A percentile compares a stretch with the other conserved stretches of the same genome.
Conservation (phyloP, 768 basidiomycete species). For the Suillus fuscotomentosus region DNA sequence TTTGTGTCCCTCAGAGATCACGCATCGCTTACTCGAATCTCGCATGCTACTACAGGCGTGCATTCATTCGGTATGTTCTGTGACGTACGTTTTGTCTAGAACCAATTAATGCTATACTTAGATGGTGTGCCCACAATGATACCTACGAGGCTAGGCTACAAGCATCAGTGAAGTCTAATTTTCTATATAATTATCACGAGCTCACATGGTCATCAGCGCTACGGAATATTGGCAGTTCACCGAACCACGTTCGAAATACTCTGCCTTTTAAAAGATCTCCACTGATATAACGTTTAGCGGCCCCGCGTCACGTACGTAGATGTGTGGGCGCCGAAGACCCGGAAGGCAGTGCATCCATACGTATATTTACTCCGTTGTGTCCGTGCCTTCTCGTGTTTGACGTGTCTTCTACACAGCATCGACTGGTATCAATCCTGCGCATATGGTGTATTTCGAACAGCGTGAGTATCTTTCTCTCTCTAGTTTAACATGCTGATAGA, state of each 20-base stretch:
- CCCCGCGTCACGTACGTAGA: conserved; percentile 37
- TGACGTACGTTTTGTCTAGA: not conserved
- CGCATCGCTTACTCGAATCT: not conserved
- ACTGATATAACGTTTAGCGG: conserved; percentile 14
- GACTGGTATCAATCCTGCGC: conserved; percentile 46
- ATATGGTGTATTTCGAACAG: conserved; percentile 45
- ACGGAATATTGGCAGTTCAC: conserved; percentile 48
- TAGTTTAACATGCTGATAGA: conserved; percentile 9
- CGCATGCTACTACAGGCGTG: conserved; percentile 29
- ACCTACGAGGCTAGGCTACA: conserved; percentile 43
- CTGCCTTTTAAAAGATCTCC: not conserved
- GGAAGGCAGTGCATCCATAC: conserved; percentile 45
- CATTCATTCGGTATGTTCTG: conserved; percentile 40
- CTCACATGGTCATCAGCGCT: conserved; percentile 20
- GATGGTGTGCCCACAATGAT: conserved; percentile 55
- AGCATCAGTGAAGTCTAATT: conserved; percentile 35
- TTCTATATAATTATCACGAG: conserved; percentile 12
- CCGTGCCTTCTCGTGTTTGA: not conserved
- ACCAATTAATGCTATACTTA: conserved; percentile 13
- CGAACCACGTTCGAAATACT: conserved; percentile 34
- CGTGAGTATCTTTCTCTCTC: conserved; percentile 25
- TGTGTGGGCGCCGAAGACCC: conserved; percentile 47
- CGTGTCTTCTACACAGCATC: conserved; percentile 32
- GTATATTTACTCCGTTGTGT: conserved; percentile 27
- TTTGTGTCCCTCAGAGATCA: not conserved